These are phyloP conservation scores for Metschnikowia dekortorum DNA, from an alignment of 805 yeast genomes.

Conservation along the genomic window DNA sequence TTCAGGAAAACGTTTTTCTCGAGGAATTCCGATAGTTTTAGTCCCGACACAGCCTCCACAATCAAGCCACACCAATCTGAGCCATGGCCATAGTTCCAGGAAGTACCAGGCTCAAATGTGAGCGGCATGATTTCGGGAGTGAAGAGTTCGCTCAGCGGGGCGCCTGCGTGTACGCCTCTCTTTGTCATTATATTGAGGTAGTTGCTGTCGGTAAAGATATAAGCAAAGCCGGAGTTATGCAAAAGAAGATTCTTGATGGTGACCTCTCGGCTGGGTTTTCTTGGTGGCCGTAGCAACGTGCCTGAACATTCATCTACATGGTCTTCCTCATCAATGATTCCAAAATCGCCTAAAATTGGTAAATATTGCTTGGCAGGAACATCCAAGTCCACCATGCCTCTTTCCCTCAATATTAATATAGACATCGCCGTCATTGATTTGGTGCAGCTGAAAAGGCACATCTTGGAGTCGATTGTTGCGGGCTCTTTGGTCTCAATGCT, in stretches of 20 bases:
- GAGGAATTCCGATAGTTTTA: conserved; percentile 29
- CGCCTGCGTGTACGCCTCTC: conserved; percentile 17
- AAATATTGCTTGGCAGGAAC: conserved; percentile 28
- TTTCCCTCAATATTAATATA: conserved; percentile 29
- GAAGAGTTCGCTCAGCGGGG: conserved; percentile 24
- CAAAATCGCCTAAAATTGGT: conserved; percentile 26
- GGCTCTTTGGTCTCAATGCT: conserved; percentile 8
- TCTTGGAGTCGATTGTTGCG: conserved; percentile 7
- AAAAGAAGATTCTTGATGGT: conserved; percentile 16
- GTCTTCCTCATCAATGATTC: conserved; percentile 10
- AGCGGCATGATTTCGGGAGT: conserved; percentile 21
- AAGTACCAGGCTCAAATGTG: conserved; percentile 35
- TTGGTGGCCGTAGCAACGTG: conserved; percentile 6
- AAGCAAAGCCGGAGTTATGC: conserved; percentile 28
- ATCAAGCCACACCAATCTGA: conserved; percentile 38
- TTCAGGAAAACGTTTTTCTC: conserved; percentile 29
- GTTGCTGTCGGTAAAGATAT: conserved; percentile 29
- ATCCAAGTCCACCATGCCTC: conserved; percentile 30
- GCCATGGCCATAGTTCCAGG: conserved; percentile 35
- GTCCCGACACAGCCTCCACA: conserved; percentile 30
- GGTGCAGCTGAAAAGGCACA: conserved; percentile 16
- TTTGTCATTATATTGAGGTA: conserved; percentile 21
- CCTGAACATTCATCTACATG: conserved; percentile 15
- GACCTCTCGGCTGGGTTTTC: conserved; percentile 10
- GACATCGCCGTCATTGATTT: conserved; percentile 29